These are phyloP conservation scores for Oryza meridionalis DNA, from an alignment of 176 grass and related monocot genomes.

Conservation along the genomic window DNA sequence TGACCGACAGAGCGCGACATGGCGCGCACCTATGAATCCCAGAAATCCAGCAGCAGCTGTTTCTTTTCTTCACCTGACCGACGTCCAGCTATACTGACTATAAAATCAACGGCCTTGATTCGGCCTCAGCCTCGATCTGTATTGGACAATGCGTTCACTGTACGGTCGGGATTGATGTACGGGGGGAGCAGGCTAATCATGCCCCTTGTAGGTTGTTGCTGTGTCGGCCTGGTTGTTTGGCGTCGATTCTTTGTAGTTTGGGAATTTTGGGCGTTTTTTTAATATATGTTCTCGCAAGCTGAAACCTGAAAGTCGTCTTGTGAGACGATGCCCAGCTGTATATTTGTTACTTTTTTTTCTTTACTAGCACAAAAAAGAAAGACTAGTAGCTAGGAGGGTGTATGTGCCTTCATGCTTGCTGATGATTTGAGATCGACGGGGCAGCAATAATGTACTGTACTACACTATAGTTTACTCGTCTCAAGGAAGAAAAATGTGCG, in stretches of 20 bases:
- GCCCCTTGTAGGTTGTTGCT: background rate
- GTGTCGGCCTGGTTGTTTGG: background rate
- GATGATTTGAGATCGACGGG: constrained; percentile 16
- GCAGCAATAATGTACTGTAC: background rate
- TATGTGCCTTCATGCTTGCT: background rate
- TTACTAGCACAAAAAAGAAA: background rate
- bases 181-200: too few relatives aligned
- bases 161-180: background rate
- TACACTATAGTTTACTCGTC: background rate
- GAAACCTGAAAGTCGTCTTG: background rate
- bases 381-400: constrained; percentile 7
- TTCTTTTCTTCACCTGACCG: background rate
- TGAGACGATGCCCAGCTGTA: background rate
- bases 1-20: constrained; percentile 35
- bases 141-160: too few relatives aligned
- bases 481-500: background rate
- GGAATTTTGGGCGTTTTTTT: background rate
- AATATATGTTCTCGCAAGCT: constrained; percentile 7
- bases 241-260: background rate
- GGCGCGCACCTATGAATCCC: constrained; percentile 5
- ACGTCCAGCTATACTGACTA: background rate
- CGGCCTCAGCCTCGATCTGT: background rate
- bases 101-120: background rate
- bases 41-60: background rate
- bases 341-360: background rate